Conservation (phyloP, 495 filamentous ascomycete species). For the Aspergillus sclerotiicarbonarius region DNA sequence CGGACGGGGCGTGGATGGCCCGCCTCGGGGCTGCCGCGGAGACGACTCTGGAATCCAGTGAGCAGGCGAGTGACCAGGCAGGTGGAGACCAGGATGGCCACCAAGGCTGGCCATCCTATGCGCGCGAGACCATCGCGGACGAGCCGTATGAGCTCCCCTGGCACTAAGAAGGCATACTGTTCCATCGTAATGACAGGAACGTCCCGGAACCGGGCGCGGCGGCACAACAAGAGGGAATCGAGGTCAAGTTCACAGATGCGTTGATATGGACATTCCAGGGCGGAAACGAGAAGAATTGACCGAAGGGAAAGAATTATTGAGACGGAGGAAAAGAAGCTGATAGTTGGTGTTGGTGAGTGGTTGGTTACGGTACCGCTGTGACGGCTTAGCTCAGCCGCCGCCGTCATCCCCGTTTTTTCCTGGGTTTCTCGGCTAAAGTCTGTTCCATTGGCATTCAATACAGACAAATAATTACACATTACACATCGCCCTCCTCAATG, state of each 20-base stretch:
- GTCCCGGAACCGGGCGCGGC: background rate
- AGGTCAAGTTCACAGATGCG: background rate
- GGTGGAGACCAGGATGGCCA: slow-evolving; percentile 26
- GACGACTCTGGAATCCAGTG: slow-evolving; percentile 35
- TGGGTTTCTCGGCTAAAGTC: background rate
- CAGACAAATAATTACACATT: no score
- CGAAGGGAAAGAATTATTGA: background rate
- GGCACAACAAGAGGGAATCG: background rate
- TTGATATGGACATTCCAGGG: background rate
- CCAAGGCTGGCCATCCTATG: slow-evolving; percentile 24
- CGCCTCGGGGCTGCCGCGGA: slow-evolving; percentile 10
- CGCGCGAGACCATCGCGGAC: slow-evolving; percentile 13
- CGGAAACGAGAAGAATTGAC: background rate
- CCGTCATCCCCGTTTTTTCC: background rate
- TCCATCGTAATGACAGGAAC: slow-evolving; percentile 20
- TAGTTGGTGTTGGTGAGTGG: background rate
- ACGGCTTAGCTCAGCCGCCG: background rate
- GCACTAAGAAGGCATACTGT: slow-evolving; percentile 12
- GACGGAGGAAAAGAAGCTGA: background rate
- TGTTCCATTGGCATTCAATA: background rate
- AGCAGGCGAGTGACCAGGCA: slow-evolving; percentile 43
- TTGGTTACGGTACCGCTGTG: background rate
- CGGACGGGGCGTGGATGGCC: slow-evolving; percentile 33
- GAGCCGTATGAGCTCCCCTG: slow-evolving; percentile 19
- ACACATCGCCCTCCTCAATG: no score